A percentile compares a stretch with the other conserved stretches of the same genome.
phyloP scores from a whole-genome alignment of 169 alveolate species.

The Plasmodium gaboni region DNA sequence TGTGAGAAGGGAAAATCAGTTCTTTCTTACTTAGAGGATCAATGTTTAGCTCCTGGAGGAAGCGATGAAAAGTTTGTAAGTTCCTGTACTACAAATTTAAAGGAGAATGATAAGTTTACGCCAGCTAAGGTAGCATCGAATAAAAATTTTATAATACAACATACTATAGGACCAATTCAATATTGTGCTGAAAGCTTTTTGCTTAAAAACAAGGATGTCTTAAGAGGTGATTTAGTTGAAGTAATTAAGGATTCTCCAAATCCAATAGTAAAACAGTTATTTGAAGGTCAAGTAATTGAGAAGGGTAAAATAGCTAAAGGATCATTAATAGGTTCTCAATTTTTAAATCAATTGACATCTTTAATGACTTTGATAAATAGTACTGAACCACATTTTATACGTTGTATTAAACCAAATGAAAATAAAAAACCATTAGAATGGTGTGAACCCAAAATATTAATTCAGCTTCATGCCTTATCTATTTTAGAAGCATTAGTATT shows the following conservation, averaged over 20 bases:
- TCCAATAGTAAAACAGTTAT: slow-evolving; percentile 84
- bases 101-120: slow-evolving; percentile 79
- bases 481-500: slow-evolving; percentile 93
- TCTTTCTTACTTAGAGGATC: slow-evolving; percentile 91
- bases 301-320: slow-evolving; percentile 94
- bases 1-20: slow-evolving; percentile 86
- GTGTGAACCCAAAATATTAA: slow-evolving; percentile 90
- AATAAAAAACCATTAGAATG: slow-evolving; percentile 91
- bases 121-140: slow-evolving; percentile 91
- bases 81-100: slow-evolving; percentile 81
- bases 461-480: slow-evolving; percentile 94
- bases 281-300: slow-evolving; percentile 88
- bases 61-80: slow-evolving; percentile 90
- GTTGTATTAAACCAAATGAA: slow-evolving; percentile 94
- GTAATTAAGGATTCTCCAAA: slow-evolving; percentile 87
- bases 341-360: slow-evolving; percentile 89
- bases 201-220: slow-evolving; percentile 90
- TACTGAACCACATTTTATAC: slow-evolving; percentile 92
- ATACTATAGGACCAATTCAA: slow-evolving; percentile 89
- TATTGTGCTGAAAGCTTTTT: slow-evolving; percentile 87
- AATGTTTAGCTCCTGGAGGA: slow-evolving; percentile 94
- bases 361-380: slow-evolving; percentile 91
- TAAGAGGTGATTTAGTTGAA: slow-evolving; percentile 92
- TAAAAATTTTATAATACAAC: slow-evolving; percentile 86
- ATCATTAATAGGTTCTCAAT: slow-evolving; percentile 92